Conservation (phyloP, 2,329 filamentous ascomycete genomes). For the Botrytis tulipae region DNA sequence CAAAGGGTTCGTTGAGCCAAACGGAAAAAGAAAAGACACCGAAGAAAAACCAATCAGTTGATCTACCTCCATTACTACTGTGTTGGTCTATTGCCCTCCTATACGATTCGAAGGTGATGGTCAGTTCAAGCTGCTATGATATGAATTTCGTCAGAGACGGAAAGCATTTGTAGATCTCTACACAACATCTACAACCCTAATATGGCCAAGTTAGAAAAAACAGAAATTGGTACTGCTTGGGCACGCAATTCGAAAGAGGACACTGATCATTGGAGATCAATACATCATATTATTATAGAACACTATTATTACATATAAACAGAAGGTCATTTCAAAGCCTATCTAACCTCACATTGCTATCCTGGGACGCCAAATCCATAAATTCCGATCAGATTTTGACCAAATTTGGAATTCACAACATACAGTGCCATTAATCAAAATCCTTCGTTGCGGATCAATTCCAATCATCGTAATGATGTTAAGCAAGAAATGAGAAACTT, state of each 20-base stretch:
- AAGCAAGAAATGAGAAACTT: conserved; percentile 19
- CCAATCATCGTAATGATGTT: not conserved
- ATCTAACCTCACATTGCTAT: not conserved
- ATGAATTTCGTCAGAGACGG: not conserved
- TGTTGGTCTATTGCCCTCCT: not conserved
- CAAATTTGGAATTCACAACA: not conserved
- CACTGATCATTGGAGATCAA: not conserved
- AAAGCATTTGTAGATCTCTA: not conserved
- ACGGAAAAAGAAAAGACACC: not conserved
- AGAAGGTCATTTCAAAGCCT: not conserved
- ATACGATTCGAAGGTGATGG: not conserved
- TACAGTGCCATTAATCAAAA: not conserved
- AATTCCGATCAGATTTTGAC: not conserved
- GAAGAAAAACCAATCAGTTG: not conserved
- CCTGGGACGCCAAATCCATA: not conserved
- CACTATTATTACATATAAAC: conserved; percentile 10
- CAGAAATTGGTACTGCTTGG: not conserved
- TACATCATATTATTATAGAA: not conserved
- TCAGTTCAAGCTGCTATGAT: not conserved
- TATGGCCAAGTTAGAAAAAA: not conserved
- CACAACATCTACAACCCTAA: not conserved
- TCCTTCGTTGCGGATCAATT: not conserved
- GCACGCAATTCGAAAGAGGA: not conserved
- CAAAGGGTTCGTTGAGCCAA: not conserved
- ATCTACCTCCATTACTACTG: not conserved